A percentile compares a stretch with the other conserved stretches of the same genome.
These are phyloP conservation scores for Starmerella geochares DNA, from an alignment of 805 yeast genomes.

Conservation along the genomic window DNA sequence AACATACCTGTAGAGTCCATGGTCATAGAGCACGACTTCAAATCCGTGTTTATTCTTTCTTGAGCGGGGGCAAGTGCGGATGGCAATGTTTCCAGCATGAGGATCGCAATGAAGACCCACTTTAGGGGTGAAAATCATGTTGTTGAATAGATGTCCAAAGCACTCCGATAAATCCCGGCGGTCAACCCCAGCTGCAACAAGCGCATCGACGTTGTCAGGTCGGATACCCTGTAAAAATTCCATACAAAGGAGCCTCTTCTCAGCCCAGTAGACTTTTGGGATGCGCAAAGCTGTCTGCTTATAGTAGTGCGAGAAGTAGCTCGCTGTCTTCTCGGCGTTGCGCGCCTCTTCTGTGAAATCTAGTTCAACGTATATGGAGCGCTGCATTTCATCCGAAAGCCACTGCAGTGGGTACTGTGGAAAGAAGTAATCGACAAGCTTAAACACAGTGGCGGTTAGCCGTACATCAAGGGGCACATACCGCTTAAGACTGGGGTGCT, in stretches of 20 bases:
- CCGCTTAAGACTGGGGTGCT: constrained; percentile 77
- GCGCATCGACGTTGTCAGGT: constrained; percentile 60
- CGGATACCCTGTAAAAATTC: constrained; percentile 76
- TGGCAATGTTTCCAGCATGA: constrained; percentile 93
- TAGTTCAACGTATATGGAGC: constrained; percentile 79
- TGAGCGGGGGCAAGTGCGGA: constrained; percentile 37
- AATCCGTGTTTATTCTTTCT: constrained; percentile 53
- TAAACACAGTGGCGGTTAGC: constrained; percentile 67
- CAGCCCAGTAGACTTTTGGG: constrained; percentile 60
- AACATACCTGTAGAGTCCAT: constrained; percentile 82
- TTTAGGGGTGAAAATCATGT: constrained; percentile 88
- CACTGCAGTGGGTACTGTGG: constrained; percentile 91
- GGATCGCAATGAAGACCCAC: constrained; percentile 96
- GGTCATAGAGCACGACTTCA: constrained; percentile 87
- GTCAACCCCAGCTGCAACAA: constrained; percentile 55
- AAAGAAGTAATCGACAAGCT: constrained; percentile 61
- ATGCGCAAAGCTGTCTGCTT: constrained; percentile 64
- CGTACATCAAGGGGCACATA: constrained; percentile 85
- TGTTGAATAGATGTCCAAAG: constrained; percentile 80
- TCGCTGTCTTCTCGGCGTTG: constrained; percentile 62
- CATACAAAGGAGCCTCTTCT: constrained; percentile 71
- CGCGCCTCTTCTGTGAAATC: constrained; percentile 79
- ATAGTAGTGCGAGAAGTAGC: constrained; percentile 50
- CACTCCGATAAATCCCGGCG: constrained; percentile 74
- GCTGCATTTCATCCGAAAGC: constrained; percentile 89